Evolutionary conservation across 2,329 filamentous ascomycete species (phyloP).

Genomic region (Tricladium varicosporioides): DNA sequence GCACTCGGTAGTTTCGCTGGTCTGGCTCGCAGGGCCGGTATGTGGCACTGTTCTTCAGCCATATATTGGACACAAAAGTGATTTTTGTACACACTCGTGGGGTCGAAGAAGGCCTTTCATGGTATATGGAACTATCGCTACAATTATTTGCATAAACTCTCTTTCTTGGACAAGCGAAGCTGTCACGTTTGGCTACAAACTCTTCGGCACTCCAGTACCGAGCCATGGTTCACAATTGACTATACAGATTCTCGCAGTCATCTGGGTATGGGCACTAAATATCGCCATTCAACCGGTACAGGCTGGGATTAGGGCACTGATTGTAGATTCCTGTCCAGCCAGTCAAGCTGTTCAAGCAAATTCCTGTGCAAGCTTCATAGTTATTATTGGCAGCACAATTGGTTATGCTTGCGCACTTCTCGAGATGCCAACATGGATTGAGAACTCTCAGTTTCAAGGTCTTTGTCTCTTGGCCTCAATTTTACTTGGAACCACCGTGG

Average conservation of each 20-base stretch:
- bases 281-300: conserved; percentile 36
- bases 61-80: conserved; percentile 52
- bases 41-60: conserved; percentile 52
- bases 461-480: conserved; percentile 23
- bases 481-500: conserved; percentile 13
- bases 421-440: conserved; percentile 17
- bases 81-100: conserved; percentile 41
- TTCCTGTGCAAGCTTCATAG: conserved; percentile 31
- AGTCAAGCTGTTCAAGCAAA: conserved; percentile 33
- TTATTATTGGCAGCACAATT: conserved; percentile 33
- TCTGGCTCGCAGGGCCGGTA: conserved; percentile 55
- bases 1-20: conserved; percentile 49
- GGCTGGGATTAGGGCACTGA: conserved; percentile 33
- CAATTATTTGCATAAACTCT: conserved; percentile 46
- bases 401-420: conserved; percentile 31
- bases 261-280: conserved; percentile 31
- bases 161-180: conserved; percentile 50
- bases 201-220: background rate
- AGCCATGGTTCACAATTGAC: conserved; percentile 1
- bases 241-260: conserved; percentile 18
- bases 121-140: conserved; percentile 45
- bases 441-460: conserved; percentile 25
- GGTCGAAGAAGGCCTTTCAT: conserved; percentile 53
- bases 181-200: conserved; percentile 1
- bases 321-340: conserved; percentile 32